These are phyloP conservation scores for Fusarium sp. DNA, from an alignment of 2,329 filamentous ascomycete species.

Conservation along the genomic window DNA sequence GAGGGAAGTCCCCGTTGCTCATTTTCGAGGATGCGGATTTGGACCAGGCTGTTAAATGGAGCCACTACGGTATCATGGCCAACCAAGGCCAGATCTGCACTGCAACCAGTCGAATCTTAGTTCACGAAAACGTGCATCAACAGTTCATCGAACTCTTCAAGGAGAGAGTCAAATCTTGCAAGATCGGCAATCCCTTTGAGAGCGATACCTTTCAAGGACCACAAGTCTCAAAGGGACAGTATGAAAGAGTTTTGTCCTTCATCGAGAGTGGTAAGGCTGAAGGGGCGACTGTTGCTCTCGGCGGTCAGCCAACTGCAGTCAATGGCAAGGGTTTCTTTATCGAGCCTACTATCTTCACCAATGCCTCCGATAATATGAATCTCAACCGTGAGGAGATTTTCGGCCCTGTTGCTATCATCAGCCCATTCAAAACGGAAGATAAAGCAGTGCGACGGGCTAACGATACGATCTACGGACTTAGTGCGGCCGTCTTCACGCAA, in stretches of 20 bases:
- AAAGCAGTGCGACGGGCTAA: conserved; percentile 56
- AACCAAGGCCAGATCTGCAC: conserved; percentile 74
- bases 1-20: conserved; percentile 72
- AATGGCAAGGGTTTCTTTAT: conserved; percentile 58
- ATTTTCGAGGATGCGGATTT: conserved; percentile 74
- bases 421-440: conserved; percentile 53
- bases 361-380: conserved; percentile 53
- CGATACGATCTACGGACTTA: conserved; percentile 69
- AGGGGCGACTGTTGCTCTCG: conserved; percentile 72
- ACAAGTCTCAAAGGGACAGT: conserved; percentile 76
- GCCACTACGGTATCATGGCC: conserved; percentile 61
- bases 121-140: conserved; percentile 69
- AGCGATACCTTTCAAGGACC: conserved; percentile 78
- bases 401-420: conserved; percentile 56
- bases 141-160: conserved; percentile 62
- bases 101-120: conserved; percentile 70
- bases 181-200: conserved; percentile 76
- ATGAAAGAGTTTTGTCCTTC: conserved; percentile 75
- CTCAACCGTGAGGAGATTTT: conserved; percentile 60
- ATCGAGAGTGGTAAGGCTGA: conserved; percentile 76
- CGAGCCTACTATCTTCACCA: conserved; percentile 56
- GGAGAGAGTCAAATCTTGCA: conserved; percentile 53
- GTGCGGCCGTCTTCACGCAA: conserved; percentile 68
- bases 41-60: conserved; percentile 72
- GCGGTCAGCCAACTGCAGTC: conserved; percentile 58